Base-by-base conservation (phyloP, 768 basidiomycete species). In the Phylloporus rhodoxanthus region DNA sequence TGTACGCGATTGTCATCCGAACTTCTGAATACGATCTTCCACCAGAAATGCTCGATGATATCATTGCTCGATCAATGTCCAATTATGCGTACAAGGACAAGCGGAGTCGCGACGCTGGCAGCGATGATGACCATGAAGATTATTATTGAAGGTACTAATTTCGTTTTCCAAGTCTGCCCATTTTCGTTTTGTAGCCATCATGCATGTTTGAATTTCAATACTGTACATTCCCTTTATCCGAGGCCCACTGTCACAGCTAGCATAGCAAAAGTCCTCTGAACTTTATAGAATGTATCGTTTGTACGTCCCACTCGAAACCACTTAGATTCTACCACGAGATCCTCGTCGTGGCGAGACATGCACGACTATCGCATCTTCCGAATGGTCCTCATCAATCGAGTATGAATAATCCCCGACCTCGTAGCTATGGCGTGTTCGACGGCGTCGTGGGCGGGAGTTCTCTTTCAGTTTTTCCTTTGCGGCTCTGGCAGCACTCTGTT, bases 1-100 rank as follows among this genome's bases (percentile, higher is more conserved):
- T 79, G 39, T 91, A 89, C 59, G 80, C 87, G 5, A 78, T 89
- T 43, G 74, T 77, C 33, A 75, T 91, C 44, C 78, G 88, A 45
- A 77, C 76, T 43, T 87, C 83, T 15, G 87, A 90, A 57, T 87
- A 81, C 55, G 82, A 86, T 56, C 61, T 87, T 7, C 76, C 84
- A 4, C 76, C 76, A 8, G 80, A 86, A 41, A 75, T 82, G 66
- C 68, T 88, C 30, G 84, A 86, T 51, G 84, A 85, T 59, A 78
- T 89, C 33, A 78, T 88, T 44, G 71, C 72, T 2, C 76, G 71
- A 43, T 71, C 74, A 10, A 70, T 77, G 41, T 71, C 75, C 21
- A 68, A 43, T 34, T 69, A 63, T 50, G 39, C 43, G 3, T 37
- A 48, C 47, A 62, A 53, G 43, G 54, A 55, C 29, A 66, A 41